Conservation (phyloP, 805 yeast genomes). For the Sugiyamaella chiloensis region DNA sequence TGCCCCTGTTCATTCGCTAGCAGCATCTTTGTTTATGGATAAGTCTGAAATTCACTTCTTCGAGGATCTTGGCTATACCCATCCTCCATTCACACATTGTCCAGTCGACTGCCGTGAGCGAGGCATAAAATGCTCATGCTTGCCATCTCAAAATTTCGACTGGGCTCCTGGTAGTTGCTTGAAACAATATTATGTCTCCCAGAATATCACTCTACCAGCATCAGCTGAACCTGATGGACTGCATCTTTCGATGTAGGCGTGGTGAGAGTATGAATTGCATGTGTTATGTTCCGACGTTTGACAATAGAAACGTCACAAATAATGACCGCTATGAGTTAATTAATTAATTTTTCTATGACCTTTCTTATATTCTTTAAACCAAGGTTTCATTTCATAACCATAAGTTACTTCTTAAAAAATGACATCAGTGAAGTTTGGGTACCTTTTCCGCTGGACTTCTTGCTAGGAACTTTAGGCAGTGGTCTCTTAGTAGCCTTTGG, state of each 20-base stretch:
- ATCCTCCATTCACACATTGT: conserved; percentile 75
- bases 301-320: no score
- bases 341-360: neutral
- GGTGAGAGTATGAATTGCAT: neutral
- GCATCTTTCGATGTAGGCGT: neutral
- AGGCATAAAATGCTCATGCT: conserved; percentile 57
- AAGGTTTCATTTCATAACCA: neutral
- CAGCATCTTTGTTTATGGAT: conserved; percentile 73
- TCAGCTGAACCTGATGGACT: no score
- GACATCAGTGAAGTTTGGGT: conserved; percentile 19
- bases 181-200: conserved; percentile 32
- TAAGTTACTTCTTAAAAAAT: conserved; percentile 19
- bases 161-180: conserved; percentile 39
- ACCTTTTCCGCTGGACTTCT: conserved; percentile 9
- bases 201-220: conserved; percentile 22
- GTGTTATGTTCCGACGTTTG: no score
- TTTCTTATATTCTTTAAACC: no score
- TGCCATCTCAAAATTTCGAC: conserved; percentile 34
- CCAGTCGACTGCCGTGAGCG: conserved; percentile 48
- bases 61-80: conserved; percentile 81
- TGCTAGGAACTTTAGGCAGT: conserved; percentile 12
- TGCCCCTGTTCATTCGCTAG: conserved; percentile 89
- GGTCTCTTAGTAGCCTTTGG: neutral
- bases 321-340: no score
- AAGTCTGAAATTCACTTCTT: conserved; percentile 73